Conservation (phyloP, 306 rosid species). For the Oxytropis ochrocephala region DNA sequence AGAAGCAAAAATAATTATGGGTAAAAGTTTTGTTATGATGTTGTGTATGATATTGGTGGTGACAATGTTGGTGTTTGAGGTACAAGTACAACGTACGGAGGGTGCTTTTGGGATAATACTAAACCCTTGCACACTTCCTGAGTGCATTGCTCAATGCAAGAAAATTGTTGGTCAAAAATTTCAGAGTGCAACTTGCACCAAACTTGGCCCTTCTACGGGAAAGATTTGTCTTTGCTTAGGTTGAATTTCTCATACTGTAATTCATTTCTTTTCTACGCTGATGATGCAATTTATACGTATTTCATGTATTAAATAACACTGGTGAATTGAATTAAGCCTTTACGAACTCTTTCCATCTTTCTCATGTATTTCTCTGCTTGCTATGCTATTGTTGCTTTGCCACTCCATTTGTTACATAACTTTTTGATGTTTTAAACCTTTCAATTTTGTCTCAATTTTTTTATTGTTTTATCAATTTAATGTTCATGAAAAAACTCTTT, state of each 20-base stretch:
- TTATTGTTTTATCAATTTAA: too few relatives aligned
- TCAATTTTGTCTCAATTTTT: too few relatives aligned
- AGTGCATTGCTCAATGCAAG: constrained; percentile 23
- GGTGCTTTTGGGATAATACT: constrained; percentile 29
- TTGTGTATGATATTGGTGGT: not conserved
- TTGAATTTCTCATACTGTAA: not conserved
- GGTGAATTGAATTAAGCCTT: too few relatives aligned
- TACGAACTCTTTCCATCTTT: too few relatives aligned
- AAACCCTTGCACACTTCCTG: constrained; percentile 30
- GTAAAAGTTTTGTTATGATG: not conserved
- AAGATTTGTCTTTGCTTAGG: constrained; percentile 31
- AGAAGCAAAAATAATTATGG: not conserved
- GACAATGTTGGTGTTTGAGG: constrained; percentile 4
- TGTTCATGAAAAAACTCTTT: too few relatives aligned
- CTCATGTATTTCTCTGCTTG: too few relatives aligned
- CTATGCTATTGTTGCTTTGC: too few relatives aligned
- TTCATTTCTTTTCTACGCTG: too few relatives aligned
- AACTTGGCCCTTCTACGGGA: not conserved
- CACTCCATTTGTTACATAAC: too few relatives aligned
- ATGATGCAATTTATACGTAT: too few relatives aligned
- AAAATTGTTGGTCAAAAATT: constrained; percentile 1
- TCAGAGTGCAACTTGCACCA: constrained; percentile 15
- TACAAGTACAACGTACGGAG: not conserved
- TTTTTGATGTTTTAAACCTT: too few relatives aligned
- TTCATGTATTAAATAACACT: too few relatives aligned